A percentile compares a stretch with the other conserved stretches of the same genome.
These are phyloP conservation scores for Cladosporium oxysporum DNA, from an alignment of 2,329 filamentous ascomycete species.

Conservation along the genomic window DNA sequence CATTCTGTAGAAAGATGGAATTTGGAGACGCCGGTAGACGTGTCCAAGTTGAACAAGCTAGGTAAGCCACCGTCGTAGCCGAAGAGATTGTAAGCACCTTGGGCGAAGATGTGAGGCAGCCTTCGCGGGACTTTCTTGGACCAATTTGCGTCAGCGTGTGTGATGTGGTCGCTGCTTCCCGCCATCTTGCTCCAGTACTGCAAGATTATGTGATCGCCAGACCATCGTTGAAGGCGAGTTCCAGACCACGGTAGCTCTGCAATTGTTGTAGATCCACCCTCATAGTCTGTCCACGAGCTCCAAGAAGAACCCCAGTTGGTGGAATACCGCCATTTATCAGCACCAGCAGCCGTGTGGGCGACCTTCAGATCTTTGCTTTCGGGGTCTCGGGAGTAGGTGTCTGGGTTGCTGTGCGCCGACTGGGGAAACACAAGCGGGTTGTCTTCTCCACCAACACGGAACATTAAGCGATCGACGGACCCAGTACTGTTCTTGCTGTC, in stretches of 20 bases:
- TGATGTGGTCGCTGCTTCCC: constrained; percentile 61
- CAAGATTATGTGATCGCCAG: constrained; percentile 62
- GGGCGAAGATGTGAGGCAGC: constrained; percentile 64
- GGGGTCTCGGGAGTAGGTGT: constrained; percentile 47
- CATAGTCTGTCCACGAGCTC: constrained; percentile 60
- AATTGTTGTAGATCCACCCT: constrained; percentile 52
- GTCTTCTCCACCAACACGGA: constrained; percentile 59
- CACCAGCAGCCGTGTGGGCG: constrained; percentile 59
- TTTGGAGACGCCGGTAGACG: constrained; percentile 54
- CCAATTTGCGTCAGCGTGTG: constrained; percentile 58
- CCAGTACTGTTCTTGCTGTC: constrained; percentile 50
- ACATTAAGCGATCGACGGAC: constrained; percentile 60
- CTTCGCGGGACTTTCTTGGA: constrained; percentile 46
- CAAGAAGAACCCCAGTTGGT: constrained; percentile 62
- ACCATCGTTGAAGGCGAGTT: constrained; percentile 56
- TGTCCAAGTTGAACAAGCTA: constrained; percentile 54
- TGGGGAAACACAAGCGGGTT: constrained; percentile 62
- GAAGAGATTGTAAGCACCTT: constrained; percentile 64
- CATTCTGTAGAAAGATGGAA: constrained; percentile 65
- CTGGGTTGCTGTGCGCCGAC: constrained; percentile 59
- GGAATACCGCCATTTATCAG: constrained; percentile 63
- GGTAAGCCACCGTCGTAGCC: constrained; percentile 63
- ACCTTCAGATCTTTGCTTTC: constrained; percentile 39
- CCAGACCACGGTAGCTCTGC: constrained; percentile 58
- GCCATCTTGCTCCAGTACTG: constrained; percentile 64